A percentile compares a stretch with the other conserved stretches of the same genome.
Conservation (phyloP, 768 basidiomycete genomes). For the Tricholoma sp. region DNA sequence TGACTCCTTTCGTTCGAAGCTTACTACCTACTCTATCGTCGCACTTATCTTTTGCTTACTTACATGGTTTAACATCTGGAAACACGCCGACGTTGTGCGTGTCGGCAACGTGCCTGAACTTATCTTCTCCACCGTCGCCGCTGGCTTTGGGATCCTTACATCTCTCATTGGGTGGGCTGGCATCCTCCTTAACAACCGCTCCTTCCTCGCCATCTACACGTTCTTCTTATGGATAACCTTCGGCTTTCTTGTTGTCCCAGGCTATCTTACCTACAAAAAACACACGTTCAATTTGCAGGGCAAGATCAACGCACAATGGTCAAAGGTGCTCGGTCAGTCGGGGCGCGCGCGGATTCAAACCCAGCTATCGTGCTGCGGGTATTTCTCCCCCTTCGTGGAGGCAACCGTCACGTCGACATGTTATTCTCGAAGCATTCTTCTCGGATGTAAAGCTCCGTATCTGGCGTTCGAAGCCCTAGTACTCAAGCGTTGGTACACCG, state of each 20-base stretch:
- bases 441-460: conserved; percentile 70
- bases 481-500: conserved; percentile 60
- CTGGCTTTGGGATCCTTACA: conserved; percentile 53
- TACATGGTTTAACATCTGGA: conserved; percentile 75
- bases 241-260: conserved; percentile 64
- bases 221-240: conserved; percentile 75
- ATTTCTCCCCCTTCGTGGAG: conserved; percentile 75
- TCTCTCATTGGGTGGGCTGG: conserved; percentile 75
- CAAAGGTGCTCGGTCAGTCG: conserved; percentile 46
- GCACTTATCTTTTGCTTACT: conserved; percentile 63
- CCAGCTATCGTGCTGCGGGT: conserved; percentile 74
- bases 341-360: conserved; percentile 71
- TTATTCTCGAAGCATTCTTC: conserved; percentile 64
- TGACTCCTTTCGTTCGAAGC: conserved; percentile 15
- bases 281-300: conserved; percentile 76
- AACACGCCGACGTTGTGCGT: conserved; percentile 63
- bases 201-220: conserved; percentile 75
- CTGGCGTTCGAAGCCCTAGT: conserved; percentile 50
- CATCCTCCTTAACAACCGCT: conserved; percentile 77
- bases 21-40: conserved; percentile 58
- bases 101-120: conserved; percentile 67
- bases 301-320: conserved; percentile 78
- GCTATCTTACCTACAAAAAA: conserved; percentile 74
- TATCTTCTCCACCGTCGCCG: conserved; percentile 65
- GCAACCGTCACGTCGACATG: conserved; percentile 72